Evolutionary conservation across 192 early-diverging fungal species (phyloP).

Genomic region (Kickxella alabastrina): DNA sequence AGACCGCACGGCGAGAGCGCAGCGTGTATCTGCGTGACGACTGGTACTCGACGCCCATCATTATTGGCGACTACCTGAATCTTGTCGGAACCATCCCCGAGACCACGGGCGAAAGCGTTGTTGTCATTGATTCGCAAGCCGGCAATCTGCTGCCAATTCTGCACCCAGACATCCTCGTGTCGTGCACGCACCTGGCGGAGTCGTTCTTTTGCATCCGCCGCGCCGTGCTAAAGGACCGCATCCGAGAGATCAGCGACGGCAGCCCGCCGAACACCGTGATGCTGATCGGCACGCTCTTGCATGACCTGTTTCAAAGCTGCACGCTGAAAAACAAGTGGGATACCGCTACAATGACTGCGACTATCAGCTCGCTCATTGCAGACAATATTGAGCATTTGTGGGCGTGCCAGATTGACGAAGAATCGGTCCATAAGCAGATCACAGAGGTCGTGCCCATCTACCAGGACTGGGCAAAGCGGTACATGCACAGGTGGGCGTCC

Average conservation of each 20-base stretch:
- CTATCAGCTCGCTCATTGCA: slow-evolving; percentile 54
- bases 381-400: slow-evolving; percentile 66
- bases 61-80: slow-evolving; percentile 62
- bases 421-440: slow-evolving; percentile 48
- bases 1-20: slow-evolving; percentile 32
- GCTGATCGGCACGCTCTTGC: slow-evolving; percentile 79
- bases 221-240: slow-evolving; percentile 69
- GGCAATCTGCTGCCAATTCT: slow-evolving; percentile 60
- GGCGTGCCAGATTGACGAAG: slow-evolving; percentile 62
- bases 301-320: slow-evolving; percentile 72
- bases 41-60: slow-evolving; percentile 60
- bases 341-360: slow-evolving; percentile 35
- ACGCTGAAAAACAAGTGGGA: slow-evolving; percentile 62
- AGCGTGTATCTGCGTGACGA: slow-evolving; percentile 60
- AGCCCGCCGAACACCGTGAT: slow-evolving; percentile 55
- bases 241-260: slow-evolving; percentile 44
- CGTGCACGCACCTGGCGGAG: slow-evolving; percentile 72
- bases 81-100: slow-evolving; percentile 27
- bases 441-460: slow-evolving; percentile 52
- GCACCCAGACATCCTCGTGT: slow-evolving; percentile 78
- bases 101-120: slow-evolving; percentile 1
- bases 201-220: slow-evolving; percentile 73
- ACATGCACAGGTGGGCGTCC: slow-evolving; percentile 28
- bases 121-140: slow-evolving; percentile 56
- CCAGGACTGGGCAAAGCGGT: slow-evolving; percentile 53